Percentiles rank a stretch among this genome's conserved stretches.
Evolutionary conservation across 1,139 yeast species (phyloP).

Genomic region (Debaryomyces coudertii): DNA sequence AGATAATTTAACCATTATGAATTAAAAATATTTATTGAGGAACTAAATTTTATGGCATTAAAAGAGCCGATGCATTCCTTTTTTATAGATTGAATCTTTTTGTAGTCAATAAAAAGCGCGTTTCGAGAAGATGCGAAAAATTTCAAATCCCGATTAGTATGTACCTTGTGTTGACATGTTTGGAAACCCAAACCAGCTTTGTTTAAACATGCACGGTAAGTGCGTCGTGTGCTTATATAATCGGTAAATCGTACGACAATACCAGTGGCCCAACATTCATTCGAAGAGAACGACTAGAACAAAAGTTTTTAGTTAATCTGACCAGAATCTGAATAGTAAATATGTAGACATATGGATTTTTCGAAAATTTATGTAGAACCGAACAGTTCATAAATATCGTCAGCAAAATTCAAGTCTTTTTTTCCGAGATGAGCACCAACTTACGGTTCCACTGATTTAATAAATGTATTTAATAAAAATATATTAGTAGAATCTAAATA

Average conservation of each 20-base stretch:
- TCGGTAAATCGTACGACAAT: not conserved
- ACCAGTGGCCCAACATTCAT: too few relatives aligned
- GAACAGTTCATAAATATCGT: too few relatives aligned
- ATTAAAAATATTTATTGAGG: constrained; percentile 1
- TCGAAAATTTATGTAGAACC: too few relatives aligned
- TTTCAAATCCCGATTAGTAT: not conserved
- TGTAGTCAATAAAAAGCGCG: not conserved
- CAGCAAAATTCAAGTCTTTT: too few relatives aligned
- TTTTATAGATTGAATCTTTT: not conserved
- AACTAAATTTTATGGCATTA: too few relatives aligned
- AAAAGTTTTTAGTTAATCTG: too few relatives aligned
- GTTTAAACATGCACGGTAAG: not conserved
- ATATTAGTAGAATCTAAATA: not conserved
- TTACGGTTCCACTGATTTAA: not conserved
- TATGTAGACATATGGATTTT: too few relatives aligned
- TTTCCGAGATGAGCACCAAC: too few relatives aligned
- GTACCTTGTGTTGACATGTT: not conserved
- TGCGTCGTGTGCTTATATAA: not conserved
- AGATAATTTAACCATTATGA: constrained; percentile 20
- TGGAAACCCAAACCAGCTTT: not conserved
- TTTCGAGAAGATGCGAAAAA: not conserved
- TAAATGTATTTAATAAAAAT: not conserved
- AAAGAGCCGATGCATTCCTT: not conserved
- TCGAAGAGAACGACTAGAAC: too few relatives aligned
- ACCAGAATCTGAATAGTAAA: too few relatives aligned